Percentiles rank a stretch among this genome's conserved stretches.
phyloP scores from a whole-genome alignment of 2,329 filamentous ascomycete genomes.

The Exophiala sp. region DNA sequence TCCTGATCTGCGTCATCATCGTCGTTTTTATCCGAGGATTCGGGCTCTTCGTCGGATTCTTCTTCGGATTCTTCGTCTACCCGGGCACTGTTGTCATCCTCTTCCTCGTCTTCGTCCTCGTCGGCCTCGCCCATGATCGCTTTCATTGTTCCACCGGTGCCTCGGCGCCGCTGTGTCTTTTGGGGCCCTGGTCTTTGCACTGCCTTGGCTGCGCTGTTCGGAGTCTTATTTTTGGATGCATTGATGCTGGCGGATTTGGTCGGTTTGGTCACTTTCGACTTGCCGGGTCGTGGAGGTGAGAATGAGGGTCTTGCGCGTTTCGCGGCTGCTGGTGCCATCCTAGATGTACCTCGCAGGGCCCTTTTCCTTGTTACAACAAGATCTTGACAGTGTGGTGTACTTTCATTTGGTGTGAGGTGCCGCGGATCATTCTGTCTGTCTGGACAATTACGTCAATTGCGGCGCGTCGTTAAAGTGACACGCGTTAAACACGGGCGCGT shows the following conservation, averaged over 20 bases:
- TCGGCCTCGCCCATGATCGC: constrained; percentile 12
- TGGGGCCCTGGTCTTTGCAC: background rate
- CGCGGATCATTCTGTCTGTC: too few species aligned
- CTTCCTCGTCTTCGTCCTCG: constrained; percentile 9
- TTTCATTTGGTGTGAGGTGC: too few species aligned
- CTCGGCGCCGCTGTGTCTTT: constrained; percentile 1
- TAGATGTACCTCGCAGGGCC: too few species aligned
- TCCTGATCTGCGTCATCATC: constrained; percentile 3
- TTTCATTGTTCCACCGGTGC: constrained; percentile 12
- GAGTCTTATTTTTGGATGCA: background rate
- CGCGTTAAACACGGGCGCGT: too few species aligned
- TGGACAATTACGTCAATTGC: background rate
- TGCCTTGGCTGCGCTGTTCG: constrained; percentile 1
- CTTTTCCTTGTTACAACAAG: too few species aligned
- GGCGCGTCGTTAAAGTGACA: background rate
- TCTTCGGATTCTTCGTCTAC: background rate
- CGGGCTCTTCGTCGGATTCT: background rate
- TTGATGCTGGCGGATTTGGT: constrained; percentile 18
- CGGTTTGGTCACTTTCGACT: constrained; percentile 20
- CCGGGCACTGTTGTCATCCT: background rate
- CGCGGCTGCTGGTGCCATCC: constrained; percentile 29
- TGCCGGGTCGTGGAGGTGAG: constrained; percentile 38
- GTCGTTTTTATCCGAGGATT: background rate
- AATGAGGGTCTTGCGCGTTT: constrained; percentile 41
- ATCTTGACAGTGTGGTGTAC: too few species aligned